Percentiles rank a stretch among this genome's conserved stretches.
Conservation (phyloP, 805 yeast species). For the Cyberlindnera euphorbiae region DNA sequence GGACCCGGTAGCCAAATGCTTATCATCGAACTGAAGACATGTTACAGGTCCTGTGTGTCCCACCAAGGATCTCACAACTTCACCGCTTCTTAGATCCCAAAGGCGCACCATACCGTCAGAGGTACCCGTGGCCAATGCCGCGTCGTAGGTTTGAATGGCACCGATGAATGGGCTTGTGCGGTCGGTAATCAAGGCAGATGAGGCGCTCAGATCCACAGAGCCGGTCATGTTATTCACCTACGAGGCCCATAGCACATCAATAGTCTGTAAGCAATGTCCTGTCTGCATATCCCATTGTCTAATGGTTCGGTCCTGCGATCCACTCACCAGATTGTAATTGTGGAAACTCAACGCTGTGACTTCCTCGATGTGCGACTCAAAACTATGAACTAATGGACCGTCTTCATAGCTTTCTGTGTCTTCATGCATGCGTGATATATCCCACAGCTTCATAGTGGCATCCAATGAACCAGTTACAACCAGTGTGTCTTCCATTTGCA, state of each 20-base stretch:
- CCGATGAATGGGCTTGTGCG: conserved; percentile 45
- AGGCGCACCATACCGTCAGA: conserved; percentile 69
- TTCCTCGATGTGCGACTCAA: conserved; percentile 64
- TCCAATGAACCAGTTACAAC: conserved; percentile 58
- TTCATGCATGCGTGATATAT: conserved; percentile 30
- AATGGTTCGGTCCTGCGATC: conserved; percentile 66
- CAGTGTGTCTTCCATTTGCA: conserved; percentile 50
- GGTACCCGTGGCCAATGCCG: conserved; percentile 76
- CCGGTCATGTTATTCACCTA: conserved; percentile 25
- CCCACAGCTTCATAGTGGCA: conserved; percentile 62
- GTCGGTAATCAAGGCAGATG: conserved; percentile 9
- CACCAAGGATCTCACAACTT: conserved; percentile 51
- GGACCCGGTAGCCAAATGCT: conserved; percentile 58
- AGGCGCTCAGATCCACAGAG: conserved; percentile 6
- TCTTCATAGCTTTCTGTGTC: conserved; percentile 17
- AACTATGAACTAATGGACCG: conserved; percentile 39
- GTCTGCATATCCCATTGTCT: conserved; percentile 70
- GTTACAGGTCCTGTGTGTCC: conserved; percentile 74
- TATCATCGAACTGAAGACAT: conserved; percentile 63
- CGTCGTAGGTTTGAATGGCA: conserved; percentile 66
- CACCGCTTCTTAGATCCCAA: conserved; percentile 74
- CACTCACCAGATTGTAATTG: conserved; percentile 53
- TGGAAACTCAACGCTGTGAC: conserved; percentile 58
- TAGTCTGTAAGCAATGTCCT: conserved; percentile 64
- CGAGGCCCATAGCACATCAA: conserved; percentile 63